phyloP scores from a whole-genome alignment of 108 stramenopile genomes.

The Halocafeteria seosinensis region DNA sequence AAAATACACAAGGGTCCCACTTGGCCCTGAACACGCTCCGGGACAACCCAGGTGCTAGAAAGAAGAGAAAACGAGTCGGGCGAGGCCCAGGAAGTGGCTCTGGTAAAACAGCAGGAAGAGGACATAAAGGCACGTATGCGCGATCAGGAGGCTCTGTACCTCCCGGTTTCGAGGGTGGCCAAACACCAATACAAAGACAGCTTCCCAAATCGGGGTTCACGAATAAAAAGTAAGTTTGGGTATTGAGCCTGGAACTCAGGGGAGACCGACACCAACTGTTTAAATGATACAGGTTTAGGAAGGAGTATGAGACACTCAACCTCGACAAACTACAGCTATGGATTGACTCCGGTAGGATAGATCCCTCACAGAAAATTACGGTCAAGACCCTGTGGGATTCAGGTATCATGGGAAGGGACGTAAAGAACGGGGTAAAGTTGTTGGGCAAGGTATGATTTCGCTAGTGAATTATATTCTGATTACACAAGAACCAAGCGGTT shows the following conservation, averaged over 20 bases:
- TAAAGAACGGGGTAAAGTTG: not conserved
- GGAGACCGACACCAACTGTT: too few species aligned
- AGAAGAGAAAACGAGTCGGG: constrained; percentile 50
- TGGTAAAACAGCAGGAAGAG: constrained; percentile 85
- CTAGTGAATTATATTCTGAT: too few species aligned
- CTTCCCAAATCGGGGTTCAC: constrained; percentile 93
- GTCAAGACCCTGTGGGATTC: not conserved
- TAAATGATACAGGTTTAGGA: constrained; percentile 44
- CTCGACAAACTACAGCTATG: constrained; percentile 64
- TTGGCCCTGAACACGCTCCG: not conserved
- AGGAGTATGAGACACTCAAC: constrained; percentile 53
- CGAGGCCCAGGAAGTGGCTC: constrained; percentile 78
- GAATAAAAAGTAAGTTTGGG: not conserved
- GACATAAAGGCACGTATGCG: constrained; percentile 87
- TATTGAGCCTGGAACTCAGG: not conserved
- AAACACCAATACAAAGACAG: constrained; percentile 77
- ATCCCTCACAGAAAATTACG: constrained; percentile 36
- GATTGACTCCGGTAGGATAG: constrained; percentile 78
- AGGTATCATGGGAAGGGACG: not conserved
- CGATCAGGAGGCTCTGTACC: constrained; percentile 45
- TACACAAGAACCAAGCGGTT: too few species aligned
- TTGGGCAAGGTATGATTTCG: too few species aligned
- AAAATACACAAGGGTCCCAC: too few species aligned
- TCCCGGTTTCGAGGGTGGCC: constrained; percentile 89
- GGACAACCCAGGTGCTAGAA: not conserved